Evolutionary conservation across 768 basidiomycete genomes (phyloP).

Genomic region (Psilocybe cubensis): DNA sequence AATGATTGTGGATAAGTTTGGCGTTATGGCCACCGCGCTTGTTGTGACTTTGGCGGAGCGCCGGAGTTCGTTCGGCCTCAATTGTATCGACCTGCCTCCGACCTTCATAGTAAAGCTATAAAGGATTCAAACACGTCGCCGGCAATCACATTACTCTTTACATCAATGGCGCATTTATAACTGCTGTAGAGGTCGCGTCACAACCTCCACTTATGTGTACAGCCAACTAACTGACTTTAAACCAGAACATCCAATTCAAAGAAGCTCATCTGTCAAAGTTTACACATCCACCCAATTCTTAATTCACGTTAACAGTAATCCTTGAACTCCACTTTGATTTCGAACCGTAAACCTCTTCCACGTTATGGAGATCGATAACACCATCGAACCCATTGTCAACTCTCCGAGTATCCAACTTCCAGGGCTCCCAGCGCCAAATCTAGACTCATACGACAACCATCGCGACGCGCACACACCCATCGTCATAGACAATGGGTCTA

Average conservation of each 20-base stretch:
- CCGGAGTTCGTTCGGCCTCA: not conserved
- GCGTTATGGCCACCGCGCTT: too few relatives aligned
- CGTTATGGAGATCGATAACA: slow-evolving; percentile 1
- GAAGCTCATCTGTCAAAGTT: not conserved
- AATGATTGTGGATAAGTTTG: not conserved
- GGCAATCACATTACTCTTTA: not conserved
- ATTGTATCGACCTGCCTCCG: not conserved
- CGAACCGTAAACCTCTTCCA: not conserved
- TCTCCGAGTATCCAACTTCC: slow-evolving; percentile 29
- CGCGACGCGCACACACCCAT: slow-evolving; percentile 62
- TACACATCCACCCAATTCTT: not conserved
- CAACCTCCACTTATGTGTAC: not conserved
- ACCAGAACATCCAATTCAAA: not conserved
- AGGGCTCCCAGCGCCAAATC: slow-evolving; percentile 23
- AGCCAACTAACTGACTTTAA: not conserved
- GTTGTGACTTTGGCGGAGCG: not conserved
- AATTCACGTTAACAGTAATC: not conserved
- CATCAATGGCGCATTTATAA: not conserved
- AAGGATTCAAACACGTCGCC: not conserved
- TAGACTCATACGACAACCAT: slow-evolving; percentile 54
- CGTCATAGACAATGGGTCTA: slow-evolving; percentile 90
- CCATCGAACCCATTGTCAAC: slow-evolving; percentile 1
- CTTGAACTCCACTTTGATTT: not conserved
- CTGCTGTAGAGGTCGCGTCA: not conserved
- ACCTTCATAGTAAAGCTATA: not conserved